Percentiles rank a stretch among this genome's conserved stretches.
Evolutionary conservation across 2,329 filamentous ascomycete genomes (phyloP).

Genomic region (Chaetomiaceae sp.): DNA sequence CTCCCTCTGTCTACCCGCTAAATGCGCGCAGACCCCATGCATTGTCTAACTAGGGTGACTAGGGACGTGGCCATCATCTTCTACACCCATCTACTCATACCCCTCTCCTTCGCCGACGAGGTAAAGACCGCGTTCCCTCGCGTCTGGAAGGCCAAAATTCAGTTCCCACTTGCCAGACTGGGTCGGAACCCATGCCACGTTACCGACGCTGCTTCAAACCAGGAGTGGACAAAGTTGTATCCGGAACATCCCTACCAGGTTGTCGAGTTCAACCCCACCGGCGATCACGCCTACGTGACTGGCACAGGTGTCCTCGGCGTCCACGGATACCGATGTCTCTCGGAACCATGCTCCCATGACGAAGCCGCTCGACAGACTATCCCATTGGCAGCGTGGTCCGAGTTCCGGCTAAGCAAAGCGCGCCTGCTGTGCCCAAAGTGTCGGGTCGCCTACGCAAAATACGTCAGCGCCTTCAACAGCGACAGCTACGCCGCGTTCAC

Average conservation of each 20-base stretch:
- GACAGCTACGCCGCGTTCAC: too few relatives aligned
- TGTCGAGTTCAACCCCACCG: not conserved
- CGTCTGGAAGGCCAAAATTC: slow-evolving; percentile 6
- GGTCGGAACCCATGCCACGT: not conserved
- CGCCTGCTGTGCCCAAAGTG: too few relatives aligned
- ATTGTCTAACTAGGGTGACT: too few relatives aligned
- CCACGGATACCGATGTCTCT: slow-evolving; percentile 2
- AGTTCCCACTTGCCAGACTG: slow-evolving; percentile 13
- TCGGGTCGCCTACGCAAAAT: too few relatives aligned
- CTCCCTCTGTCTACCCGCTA: too few relatives aligned
- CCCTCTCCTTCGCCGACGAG: slow-evolving; percentile 5
- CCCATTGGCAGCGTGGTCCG: slow-evolving; percentile 6
- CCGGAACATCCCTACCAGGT: slow-evolving; percentile 9
- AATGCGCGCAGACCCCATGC: too few relatives aligned
- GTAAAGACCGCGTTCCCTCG: not conserved
- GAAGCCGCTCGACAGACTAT: not conserved
- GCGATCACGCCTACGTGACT: not conserved
- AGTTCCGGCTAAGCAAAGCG: not conserved
- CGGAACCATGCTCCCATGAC: not conserved
- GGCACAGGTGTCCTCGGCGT: not conserved
- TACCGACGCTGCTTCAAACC: slow-evolving; percentile 6
- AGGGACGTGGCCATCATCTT: slow-evolving; percentile 18
- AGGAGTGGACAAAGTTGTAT: not conserved
- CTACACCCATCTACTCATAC: slow-evolving; percentile 15
- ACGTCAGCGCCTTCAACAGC: not conserved